phyloP scores from a whole-genome alignment of 139 green algal genomes.

The Penium margaritaceum region DNA sequence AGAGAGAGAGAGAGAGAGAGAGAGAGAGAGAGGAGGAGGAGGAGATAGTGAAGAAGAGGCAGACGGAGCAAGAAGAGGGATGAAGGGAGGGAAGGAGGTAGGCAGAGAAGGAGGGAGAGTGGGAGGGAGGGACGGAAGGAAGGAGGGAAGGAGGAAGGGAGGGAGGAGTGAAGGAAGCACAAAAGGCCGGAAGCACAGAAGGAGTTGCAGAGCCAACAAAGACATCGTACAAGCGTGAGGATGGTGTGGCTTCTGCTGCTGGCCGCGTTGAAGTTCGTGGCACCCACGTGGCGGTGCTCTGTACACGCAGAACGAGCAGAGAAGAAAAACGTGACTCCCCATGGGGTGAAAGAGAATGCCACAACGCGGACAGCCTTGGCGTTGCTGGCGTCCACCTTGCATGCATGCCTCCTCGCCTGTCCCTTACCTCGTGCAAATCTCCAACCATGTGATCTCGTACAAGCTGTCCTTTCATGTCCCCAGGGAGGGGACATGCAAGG shows the following conservation, averaged over 20 bases:
- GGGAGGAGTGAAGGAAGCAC: too few relatives aligned
- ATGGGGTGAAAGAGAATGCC: not conserved
- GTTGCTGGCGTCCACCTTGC: too few relatives aligned
- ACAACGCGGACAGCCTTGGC: not conserved
- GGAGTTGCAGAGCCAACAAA: not conserved
- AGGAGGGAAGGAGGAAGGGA: too few relatives aligned
- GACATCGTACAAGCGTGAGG: slow-evolving; percentile 94
- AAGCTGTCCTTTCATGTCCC: too few relatives aligned
- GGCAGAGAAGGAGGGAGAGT: not conserved
- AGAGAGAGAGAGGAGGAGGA: not conserved
- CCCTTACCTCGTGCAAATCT: too few relatives aligned
- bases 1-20: too few relatives aligned
- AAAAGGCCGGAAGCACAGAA: too few relatives aligned
- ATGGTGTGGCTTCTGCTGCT: slow-evolving; percentile 81
- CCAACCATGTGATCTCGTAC: too few relatives aligned
- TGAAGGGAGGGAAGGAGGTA: not conserved
- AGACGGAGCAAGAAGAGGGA: not conserved
- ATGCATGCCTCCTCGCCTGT: too few relatives aligned
- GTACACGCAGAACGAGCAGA: too few relatives aligned
- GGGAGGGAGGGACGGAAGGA: not conserved
- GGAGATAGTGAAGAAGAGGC: not conserved
- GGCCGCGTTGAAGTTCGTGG: slow-evolving; percentile 91
- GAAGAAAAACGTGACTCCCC: too few relatives aligned
- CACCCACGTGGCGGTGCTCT: slow-evolving; percentile 67
- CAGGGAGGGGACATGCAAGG: too few relatives aligned